Percentiles rank a stretch among this genome's conserved stretches.
Evolutionary conservation across 768 basidiomycete genomes (phyloP).

Genomic region (Tylopilus felleus): DNA sequence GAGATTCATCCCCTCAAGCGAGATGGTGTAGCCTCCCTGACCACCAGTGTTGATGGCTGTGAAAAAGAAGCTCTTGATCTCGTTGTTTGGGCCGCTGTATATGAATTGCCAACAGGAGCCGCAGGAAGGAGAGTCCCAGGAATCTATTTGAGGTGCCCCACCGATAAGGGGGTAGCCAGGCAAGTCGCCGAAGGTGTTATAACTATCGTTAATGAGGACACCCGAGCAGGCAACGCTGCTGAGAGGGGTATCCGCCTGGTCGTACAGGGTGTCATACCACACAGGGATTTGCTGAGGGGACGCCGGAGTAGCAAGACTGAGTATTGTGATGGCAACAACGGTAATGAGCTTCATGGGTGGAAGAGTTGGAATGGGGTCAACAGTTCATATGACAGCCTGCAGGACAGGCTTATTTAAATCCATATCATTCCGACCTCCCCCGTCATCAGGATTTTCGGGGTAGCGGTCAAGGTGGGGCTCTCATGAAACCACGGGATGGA

Average conservation of each 20-base stretch:
- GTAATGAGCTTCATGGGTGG: no score
- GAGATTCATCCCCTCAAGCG: slow-evolving; percentile 33
- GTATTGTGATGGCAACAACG: no score
- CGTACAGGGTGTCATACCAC: neutral
- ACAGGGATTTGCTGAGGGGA: no score
- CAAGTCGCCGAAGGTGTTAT: neutral
- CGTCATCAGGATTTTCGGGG: no score
- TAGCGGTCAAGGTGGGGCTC: no score
- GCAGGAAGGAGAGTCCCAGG: slow-evolving; percentile 52
- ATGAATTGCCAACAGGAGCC: slow-evolving; percentile 62
- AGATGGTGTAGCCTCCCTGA: slow-evolving; percentile 17
- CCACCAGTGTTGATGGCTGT: slow-evolving; percentile 12
- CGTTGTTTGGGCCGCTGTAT: slow-evolving; percentile 19
- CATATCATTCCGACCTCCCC: no score
- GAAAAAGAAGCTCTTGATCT: no score
- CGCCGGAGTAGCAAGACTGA: no score
- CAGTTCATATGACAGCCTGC: no score
- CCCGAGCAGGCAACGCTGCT: slow-evolving; percentile 48
- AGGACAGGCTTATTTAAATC: no score
- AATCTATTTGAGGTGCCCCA: slow-evolving; percentile 48
- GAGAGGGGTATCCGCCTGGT: slow-evolving; percentile 16
- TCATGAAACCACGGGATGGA: no score
- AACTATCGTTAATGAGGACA: slow-evolving; percentile 14
- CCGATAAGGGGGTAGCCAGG: slow-evolving; percentile 43
- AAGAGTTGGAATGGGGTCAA: no score